phyloP scores from a whole-genome alignment of 805 yeast species.

The Barnettozyma siamensis region DNA sequence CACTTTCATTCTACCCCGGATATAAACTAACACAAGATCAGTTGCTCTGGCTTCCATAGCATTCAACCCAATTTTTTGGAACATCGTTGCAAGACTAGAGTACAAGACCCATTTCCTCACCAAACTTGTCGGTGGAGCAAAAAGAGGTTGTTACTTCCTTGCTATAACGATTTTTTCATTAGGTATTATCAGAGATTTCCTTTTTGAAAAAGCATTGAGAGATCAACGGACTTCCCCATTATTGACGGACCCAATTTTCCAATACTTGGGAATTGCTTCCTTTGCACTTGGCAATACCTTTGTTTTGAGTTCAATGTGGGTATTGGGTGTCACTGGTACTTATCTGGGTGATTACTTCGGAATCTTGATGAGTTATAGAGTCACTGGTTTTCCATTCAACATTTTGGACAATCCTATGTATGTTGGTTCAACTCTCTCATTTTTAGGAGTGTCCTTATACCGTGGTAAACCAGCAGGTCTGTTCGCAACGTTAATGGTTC shows the following conservation, averaged over 20 bases:
- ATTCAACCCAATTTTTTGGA: slow-evolving; percentile 96
- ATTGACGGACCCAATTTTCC: slow-evolving; percentile 37
- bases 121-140: slow-evolving; percentile 61
- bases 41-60: slow-evolving; percentile 62
- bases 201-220: slow-evolving; percentile 63
- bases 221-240: slow-evolving; percentile 64
- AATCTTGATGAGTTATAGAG: slow-evolving; percentile 84
- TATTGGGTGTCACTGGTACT: slow-evolving; percentile 92
- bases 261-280: slow-evolving; percentile 45
- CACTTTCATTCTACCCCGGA: not conserved
- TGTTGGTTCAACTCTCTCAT: slow-evolving; percentile 83
- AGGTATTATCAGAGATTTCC: slow-evolving; percentile 76
- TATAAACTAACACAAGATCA: slow-evolving; percentile 1
- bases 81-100: slow-evolving; percentile 80
- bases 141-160: slow-evolving; percentile 75
- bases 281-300: slow-evolving; percentile 74
- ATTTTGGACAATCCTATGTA: slow-evolving; percentile 94
- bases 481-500: slow-evolving; percentile 64
- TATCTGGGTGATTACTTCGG: slow-evolving; percentile 97
- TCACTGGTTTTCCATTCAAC: slow-evolving; percentile 90
- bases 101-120: slow-evolving; percentile 74
- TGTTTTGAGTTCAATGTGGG: slow-evolving; percentile 83
- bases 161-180: slow-evolving; percentile 80
- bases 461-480: slow-evolving; percentile 89
- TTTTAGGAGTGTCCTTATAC: slow-evolving; percentile 85